Conservation (phyloP, 202 grass and related monocot species). For the Miscanthus sacchariflorus region DNA sequence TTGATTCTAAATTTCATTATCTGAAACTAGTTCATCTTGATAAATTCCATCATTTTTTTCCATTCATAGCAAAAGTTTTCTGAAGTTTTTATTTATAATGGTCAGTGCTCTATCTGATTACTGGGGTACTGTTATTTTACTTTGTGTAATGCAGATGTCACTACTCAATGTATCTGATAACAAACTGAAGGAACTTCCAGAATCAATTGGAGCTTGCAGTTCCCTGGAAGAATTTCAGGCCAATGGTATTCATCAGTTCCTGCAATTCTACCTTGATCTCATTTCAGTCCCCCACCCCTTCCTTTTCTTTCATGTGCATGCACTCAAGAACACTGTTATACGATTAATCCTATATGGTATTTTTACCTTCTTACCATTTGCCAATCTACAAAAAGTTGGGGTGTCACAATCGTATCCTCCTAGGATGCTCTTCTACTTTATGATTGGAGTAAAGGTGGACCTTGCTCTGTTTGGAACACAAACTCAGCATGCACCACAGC, state of each 20-base stretch:
- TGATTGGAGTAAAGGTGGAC: constrained; percentile 14
- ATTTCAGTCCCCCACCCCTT: not conserved
- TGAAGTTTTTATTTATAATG: constrained; percentile 15
- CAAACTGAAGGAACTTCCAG: constrained; percentile 86
- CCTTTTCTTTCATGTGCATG: constrained; percentile 35
- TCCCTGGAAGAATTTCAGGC: constrained; percentile 95
- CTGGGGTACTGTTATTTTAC: constrained; percentile 11
- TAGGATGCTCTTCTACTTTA: constrained; percentile 25
- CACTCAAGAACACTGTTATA: not conserved
- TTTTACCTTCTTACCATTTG: constrained; percentile 39
- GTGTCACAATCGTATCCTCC: constrained; percentile 30
- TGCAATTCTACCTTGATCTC: constrained; percentile 20
- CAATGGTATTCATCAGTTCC: constrained; percentile 61
- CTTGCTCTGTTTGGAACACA: constrained; percentile 32
- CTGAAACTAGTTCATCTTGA: constrained; percentile 17
- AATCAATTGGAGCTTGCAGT: constrained; percentile 86
- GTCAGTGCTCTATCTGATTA: constrained; percentile 1
- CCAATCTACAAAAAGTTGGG: constrained; percentile 14
- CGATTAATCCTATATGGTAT: constrained; percentile 16
- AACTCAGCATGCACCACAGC: not conserved
- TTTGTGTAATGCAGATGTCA: constrained; percentile 70
- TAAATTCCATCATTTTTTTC: constrained; percentile 25
- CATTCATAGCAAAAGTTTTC: not conserved
- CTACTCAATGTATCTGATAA: constrained; percentile 90
- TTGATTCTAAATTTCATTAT: constrained; percentile 22